Base-by-base conservation (phyloP, 2,329 filamentous ascomycete species). In the Paecilomyces sp. region DNA sequence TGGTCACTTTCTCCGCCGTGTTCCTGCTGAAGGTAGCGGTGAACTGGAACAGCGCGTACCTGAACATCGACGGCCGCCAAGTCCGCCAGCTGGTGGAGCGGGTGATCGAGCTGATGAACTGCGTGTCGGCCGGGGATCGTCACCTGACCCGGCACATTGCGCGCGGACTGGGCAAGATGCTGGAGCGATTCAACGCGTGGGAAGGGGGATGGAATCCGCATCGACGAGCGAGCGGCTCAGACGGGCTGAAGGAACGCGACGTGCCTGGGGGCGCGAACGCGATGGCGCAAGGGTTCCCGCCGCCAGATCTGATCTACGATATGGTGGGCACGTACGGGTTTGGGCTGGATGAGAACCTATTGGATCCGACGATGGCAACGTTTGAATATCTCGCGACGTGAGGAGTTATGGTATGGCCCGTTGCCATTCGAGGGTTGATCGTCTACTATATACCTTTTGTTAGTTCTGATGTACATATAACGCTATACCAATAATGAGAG, bases 1-100 rank as follows among this genome's bases (percentile, higher is more conserved):
- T 79, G 72, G 75, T 79, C 55, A 77, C 76, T 11, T 79, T 79
- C 62, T 78, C 76, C 3, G 76, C 76, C 0, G 75, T 78, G 0
- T 79, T 79, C 61, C 64, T 79, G 33, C 71, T 79, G 56, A 79
- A 79, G 64, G 76, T 78, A 7, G 75, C 75, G 11, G 73, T 76
- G 34, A 77, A 75, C 56, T 77, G 75, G 74, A 76, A 77, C 62
- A 73, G 74, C 28, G 74, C 74, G 13, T 75, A 75, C 58, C 65
- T 76, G 11, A 76, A 70, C 55, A 72, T 77, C 50, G 72, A 76
- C 47, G 71, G 74, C 6, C 70, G 71, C 24, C 69, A 74, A 59
- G 72, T 74, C 18, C 74, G 75, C 11, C 69, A 66, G 13, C 65
- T 77, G 3, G 73, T 77, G 8, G 72, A 76, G 63, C 66, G 72